Percentiles rank a stretch among this genome's conserved stretches.
Conservation (phyloP, 176 grass and related monocot species). For the Cymbopogon citratus region DNA sequence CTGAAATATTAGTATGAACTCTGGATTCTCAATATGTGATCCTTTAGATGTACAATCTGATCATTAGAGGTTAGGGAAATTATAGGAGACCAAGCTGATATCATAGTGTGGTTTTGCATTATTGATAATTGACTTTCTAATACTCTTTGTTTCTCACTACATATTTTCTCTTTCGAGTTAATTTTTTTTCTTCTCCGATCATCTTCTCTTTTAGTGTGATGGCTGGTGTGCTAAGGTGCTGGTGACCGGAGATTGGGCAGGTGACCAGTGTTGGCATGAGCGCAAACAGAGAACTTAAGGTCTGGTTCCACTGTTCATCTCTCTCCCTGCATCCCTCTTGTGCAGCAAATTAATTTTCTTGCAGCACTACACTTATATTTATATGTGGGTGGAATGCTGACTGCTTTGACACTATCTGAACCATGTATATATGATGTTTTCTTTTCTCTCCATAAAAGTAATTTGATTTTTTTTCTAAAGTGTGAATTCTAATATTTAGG, state of each 20-base stretch:
- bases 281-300: background rate
- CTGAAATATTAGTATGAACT: background rate
- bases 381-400: background rate
- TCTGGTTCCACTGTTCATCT: background rate
- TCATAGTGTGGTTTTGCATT: background rate
- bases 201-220: background rate
- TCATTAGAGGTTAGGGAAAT: background rate
- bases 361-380: background rate
- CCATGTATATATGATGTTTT: background rate
- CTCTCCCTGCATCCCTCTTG: background rate
- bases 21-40: background rate
- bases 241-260: background rate
- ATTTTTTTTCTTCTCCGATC: background rate
- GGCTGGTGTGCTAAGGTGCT: background rate
- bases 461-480: background rate
- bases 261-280: background rate
- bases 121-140: background rate
- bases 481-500: background rate
- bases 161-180: background rate
- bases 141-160: background rate
- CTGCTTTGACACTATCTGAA: background rate
- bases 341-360: background rate
- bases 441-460: background rate
- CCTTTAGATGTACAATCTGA: background rate
- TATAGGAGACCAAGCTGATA: too few species aligned